Conservation (phyloP, 169 alveolate genomes). For the Perkinsus marinus region DNA sequence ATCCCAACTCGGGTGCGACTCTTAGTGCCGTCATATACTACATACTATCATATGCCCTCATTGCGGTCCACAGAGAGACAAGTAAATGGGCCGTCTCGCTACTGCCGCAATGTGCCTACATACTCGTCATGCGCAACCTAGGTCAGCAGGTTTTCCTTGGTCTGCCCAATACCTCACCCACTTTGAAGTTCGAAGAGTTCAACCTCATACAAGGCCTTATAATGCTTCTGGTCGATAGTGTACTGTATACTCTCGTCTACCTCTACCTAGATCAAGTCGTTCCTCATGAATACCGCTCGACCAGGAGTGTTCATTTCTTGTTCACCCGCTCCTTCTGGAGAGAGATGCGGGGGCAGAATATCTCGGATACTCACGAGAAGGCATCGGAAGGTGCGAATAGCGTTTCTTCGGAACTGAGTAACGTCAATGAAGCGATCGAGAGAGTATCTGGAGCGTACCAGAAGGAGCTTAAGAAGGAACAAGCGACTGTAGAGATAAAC, state of each 20-base stretch:
- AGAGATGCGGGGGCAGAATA: not conserved
- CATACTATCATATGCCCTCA: not conserved
- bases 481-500: not conserved
- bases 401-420: not conserved
- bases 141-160: not conserved
- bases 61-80: not conserved
- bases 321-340: not conserved
- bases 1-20: not conserved
- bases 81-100: not conserved
- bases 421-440: not conserved
- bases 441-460: not conserved
- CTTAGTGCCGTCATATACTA: not conserved
- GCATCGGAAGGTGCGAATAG: not conserved
- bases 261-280: conserved; percentile 3
- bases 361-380: not conserved
- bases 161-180: not conserved
- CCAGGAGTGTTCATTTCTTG: not conserved
- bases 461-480: not conserved
- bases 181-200: not conserved
- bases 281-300: not conserved
- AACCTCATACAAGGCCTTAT: not conserved
- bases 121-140: not conserved
- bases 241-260: not conserved
- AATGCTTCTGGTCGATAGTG: not conserved
- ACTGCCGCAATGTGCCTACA: not conserved